Base-by-base conservation (phyloP, 441 rosid genomes). In the Gossypium schwendimanii region DNA sequence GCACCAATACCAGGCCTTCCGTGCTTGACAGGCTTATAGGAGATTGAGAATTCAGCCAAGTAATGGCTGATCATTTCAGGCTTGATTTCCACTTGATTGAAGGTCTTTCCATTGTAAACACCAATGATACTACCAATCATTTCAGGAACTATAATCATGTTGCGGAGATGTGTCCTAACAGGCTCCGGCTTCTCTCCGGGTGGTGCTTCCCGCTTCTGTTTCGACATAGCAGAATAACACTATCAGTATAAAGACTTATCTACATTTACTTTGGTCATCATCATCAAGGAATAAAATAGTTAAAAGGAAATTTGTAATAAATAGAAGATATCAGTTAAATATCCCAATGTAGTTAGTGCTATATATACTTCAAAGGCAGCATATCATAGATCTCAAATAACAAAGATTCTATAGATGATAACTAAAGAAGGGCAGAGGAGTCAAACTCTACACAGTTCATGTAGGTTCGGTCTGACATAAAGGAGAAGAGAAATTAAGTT, bases 1-100 rank as follows among this genome's bases (percentile, higher is more conserved):
- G 89, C 89, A 75, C 89, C 87, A 74, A 82, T 80, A 74, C 91
- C 91, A 26, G 91, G 91, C 53, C 87, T 85, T 58, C 89, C 87
- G 52, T 87, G 89, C 86, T 84, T 87, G 47, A 87, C 84, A 18
- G 86, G 87, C 78, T 87, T 82, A 78, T 85, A 85, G 0, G 81
- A 65, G 79, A 85, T 85, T 0, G 88, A 85, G 74, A 87, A 87
- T 26, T 87, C 88, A 4, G 87, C 90, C 45, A 83, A 72, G 77
- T 82, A 87, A 70, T 83, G 88, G 21, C 87, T 85, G 54, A 83
- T 86, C 85, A 84, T 86, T 63, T 84, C 84, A 0, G 84, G 90
- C 74, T 83, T 86, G 73, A 86, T 86, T 73, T 86, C 88, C 0
- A 85, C 84, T 74, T 78, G 89, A 74, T 85, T 82, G 49, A 87